These are phyloP conservation scores for Dendrobium catenatum DNA, from an alignment of 106 monocot species.

Conservation along the genomic window DNA sequence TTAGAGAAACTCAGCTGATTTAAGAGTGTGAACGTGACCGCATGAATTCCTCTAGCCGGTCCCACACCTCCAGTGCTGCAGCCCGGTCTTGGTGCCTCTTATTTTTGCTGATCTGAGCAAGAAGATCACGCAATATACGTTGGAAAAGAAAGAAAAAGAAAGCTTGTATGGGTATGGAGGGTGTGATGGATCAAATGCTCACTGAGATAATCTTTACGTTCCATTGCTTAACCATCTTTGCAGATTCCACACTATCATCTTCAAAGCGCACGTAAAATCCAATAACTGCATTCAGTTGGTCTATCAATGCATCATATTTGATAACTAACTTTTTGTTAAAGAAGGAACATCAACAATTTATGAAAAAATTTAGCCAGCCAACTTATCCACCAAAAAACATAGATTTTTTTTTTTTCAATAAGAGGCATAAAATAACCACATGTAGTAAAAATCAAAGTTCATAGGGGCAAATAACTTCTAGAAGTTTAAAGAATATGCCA, in stretches of 20 bases:
- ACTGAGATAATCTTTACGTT: slow-evolving; percentile 98
- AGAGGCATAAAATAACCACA: too few relatives aligned
- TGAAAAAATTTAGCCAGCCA: background rate
- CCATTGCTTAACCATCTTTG: slow-evolving; percentile 93
- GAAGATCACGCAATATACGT: background rate
- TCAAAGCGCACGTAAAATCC: slow-evolving; percentile 95
- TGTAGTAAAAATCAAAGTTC: background rate
- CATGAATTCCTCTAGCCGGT: slow-evolving; percentile 84
- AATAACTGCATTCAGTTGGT: slow-evolving; percentile 46
- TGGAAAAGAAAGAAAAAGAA: background rate
- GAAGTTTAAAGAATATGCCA: background rate
- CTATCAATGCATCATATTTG: background rate
- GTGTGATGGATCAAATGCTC: slow-evolving; percentile 8
- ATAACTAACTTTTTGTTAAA: background rate
- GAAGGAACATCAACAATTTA: background rate
- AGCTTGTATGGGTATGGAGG: background rate
- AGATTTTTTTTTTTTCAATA: too few relatives aligned
- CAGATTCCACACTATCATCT: slow-evolving; percentile 98
- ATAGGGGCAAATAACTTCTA: background rate
- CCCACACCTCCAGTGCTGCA: slow-evolving; percentile 97
- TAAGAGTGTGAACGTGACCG: slow-evolving; percentile 68
- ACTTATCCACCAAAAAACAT: background rate
- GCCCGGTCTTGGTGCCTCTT: slow-evolving; percentile 98
- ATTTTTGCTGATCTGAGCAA: slow-evolving; percentile 86
- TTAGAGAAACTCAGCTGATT: slow-evolving; percentile 6